Evolutionary conservation across 2,329 filamentous ascomycete species (phyloP).

Genomic region (Neonectria hederae): DNA sequence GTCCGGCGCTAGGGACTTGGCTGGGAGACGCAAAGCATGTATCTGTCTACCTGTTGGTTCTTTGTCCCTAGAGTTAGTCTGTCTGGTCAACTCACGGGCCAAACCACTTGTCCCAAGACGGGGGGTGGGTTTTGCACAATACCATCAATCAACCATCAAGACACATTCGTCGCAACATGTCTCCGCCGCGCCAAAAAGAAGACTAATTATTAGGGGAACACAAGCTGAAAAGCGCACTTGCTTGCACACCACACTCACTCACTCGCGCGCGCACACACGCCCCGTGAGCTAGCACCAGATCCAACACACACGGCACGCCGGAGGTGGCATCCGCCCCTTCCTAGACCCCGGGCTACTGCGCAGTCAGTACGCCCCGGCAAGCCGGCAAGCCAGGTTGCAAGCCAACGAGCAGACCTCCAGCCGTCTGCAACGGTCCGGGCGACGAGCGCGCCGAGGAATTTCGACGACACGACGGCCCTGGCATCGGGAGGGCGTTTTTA

Average conservation of each 20-base stretch:
- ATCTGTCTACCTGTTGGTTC: not conserved
- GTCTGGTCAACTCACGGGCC: not conserved
- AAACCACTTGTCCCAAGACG: slow-evolving; percentile 7
- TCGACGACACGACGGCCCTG: not conserved
- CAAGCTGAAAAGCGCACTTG: not conserved
- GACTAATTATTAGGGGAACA: not conserved
- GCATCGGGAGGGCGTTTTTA: slow-evolving; percentile 4
- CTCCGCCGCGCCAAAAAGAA: slow-evolving; percentile 10
- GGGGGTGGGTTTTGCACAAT: slow-evolving; percentile 7
- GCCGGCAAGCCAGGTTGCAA: slow-evolving; percentile 15
- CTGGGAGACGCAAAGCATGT: not conserved
- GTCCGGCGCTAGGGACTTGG: not conserved
- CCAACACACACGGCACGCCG: slow-evolving; percentile 14
- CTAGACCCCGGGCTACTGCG: slow-evolving; percentile 11
- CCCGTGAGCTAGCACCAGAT: slow-evolving; percentile 18
- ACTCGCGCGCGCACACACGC: not conserved
- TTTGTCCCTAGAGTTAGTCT: not conserved
- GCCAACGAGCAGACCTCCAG: slow-evolving; percentile 22
- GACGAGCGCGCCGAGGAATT: slow-evolving; percentile 10
- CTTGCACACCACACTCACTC: not conserved
- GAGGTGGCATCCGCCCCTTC: slow-evolving; percentile 23
- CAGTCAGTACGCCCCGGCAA: slow-evolving; percentile 19
- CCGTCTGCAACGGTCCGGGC: slow-evolving; percentile 25
- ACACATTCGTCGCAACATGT: slow-evolving; percentile 8
- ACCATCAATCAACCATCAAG: slow-evolving; percentile 14